Evolutionary conservation across 1,139 yeast genomes (phyloP).

Genomic region (Kurtzmaniella quercitrusa): DNA sequence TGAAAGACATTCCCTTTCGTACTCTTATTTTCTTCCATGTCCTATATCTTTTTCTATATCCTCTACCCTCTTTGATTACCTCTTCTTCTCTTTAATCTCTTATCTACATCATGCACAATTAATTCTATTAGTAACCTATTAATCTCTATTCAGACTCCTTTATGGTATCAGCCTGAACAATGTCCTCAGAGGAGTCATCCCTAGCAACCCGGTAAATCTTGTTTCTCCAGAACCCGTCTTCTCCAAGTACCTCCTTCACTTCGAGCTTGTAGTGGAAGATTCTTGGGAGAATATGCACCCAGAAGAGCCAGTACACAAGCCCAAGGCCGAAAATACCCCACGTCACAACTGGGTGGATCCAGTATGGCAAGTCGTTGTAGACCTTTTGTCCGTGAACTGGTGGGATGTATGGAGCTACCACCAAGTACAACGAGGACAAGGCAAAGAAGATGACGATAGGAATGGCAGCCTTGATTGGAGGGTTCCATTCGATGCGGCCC

Average conservation of each 20-base stretch:
- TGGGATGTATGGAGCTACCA: slow-evolving; percentile 79
- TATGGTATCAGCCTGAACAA: background rate
- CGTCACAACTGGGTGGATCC: slow-evolving; percentile 78
- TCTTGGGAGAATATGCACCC: slow-evolving; percentile 59
- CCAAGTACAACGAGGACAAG: slow-evolving; percentile 63
- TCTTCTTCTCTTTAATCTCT: background rate
- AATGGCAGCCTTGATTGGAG: slow-evolving; percentile 67
- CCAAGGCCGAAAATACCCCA: slow-evolving; percentile 77
- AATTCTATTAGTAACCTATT: background rate
- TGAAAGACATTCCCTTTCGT: no score
- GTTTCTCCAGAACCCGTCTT: slow-evolving; percentile 73
- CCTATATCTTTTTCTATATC: no score
- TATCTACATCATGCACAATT: background rate
- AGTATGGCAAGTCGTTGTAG: slow-evolving; percentile 67
- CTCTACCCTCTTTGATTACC: no score
- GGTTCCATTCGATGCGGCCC: slow-evolving; percentile 62
- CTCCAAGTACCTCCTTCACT: slow-evolving; percentile 59
- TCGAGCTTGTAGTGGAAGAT: slow-evolving; percentile 55
- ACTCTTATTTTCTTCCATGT: no score
- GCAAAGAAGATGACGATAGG: slow-evolving; percentile 64
- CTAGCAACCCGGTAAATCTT: slow-evolving; percentile 44
- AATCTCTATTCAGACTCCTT: background rate
- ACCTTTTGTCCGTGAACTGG: slow-evolving; percentile 65
- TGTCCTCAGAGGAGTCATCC: slow-evolving; percentile 9
- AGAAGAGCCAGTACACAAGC: slow-evolving; percentile 63